Base-by-base conservation (phyloP, 1,139 yeast species). In the Hyphopichia burtonii region DNA sequence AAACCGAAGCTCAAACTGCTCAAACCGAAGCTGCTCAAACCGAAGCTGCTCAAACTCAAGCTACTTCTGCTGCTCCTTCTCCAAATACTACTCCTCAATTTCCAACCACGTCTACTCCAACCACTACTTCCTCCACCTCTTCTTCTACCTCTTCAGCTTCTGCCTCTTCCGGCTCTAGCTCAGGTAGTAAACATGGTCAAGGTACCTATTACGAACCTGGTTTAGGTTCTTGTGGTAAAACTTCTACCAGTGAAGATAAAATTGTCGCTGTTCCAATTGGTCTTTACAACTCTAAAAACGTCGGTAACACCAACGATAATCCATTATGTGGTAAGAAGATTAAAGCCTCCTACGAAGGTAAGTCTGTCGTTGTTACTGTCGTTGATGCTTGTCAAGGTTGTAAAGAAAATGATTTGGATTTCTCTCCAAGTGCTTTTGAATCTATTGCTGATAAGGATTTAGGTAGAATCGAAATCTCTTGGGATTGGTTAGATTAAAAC, bases 161-260 rank as follows among this genome's bases (percentile, higher is more conserved):
- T 4, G 30, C 57, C 8, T 34, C 62, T n/a, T 34, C 56, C 9
- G 40, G 48, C 18, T 17, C 35, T 18, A 15, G 16, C 18, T 34
- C 55, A n/a, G 54, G 53, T 22, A 40, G 39, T 39, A 49, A 51
- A 59, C 16, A 8, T 15, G 86, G 87, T 45, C 68, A 80, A 44
- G 86, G 83, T 49, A 82, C 87, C 42, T 82, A 60, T 71, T 82
- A 76, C 66, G 63, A 65, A 39, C 63, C 80, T 23, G 85, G 82
- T 18, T 61, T 80, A 45, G 87, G 86, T 43, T 81, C 87, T 23
- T 82, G 87, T 64, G 87, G 87, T 38, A 46, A 51, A 43, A 61
- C 68, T 47, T 73, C 61, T 64, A 41, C 65, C 23, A 80, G 73
- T 50, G 36, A 68, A 19, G 86, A 82, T 53, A 61, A 60, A 50